These are phyloP conservation scores for Fusarium goolgardi DNA, from an alignment of 2,329 filamentous ascomycete species.

Conservation along the genomic window DNA sequence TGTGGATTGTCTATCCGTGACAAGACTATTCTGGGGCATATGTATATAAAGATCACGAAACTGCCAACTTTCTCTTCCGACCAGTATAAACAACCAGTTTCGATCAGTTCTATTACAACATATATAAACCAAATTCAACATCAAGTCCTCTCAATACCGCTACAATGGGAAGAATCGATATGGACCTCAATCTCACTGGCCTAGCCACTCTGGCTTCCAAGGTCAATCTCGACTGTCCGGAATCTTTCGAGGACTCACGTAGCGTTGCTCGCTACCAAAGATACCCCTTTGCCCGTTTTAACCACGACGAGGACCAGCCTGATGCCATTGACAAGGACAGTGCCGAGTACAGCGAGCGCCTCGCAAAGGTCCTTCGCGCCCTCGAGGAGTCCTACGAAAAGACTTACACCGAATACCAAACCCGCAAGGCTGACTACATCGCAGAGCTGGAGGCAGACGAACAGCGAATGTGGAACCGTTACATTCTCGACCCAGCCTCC, in stretches of 20 bases:
- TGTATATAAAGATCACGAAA: constrained; percentile 12
- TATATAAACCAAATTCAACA: background rate
- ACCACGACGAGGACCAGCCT: background rate
- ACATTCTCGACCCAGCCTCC: constrained; percentile 19
- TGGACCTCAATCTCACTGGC: background rate
- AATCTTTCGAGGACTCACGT: background rate
- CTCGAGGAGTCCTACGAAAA: constrained; percentile 14
- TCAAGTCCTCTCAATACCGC: background rate
- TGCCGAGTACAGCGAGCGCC: constrained; percentile 21
- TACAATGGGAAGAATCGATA: constrained; percentile 11
- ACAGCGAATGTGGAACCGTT: constrained; percentile 22
- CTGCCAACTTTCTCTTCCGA: background rate
- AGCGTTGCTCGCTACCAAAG: constrained; percentile 10
- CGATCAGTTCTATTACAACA: background rate
- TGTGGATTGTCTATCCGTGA: constrained; percentile 1
- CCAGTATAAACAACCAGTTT: background rate
- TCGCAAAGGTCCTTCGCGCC: constrained; percentile 4
- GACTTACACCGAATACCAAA: constrained; percentile 5
- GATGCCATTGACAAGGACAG: constrained; percentile 17
- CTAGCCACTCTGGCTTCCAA: background rate
- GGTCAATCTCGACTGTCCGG: background rate
- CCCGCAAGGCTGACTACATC: background rate
- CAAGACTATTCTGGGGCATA: background rate
- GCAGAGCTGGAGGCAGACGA: constrained; percentile 2
- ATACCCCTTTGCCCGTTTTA: constrained; percentile 18